Evolutionary conservation across 345 rosid species (phyloP).

Genomic region (Erucastrum elatum): DNA sequence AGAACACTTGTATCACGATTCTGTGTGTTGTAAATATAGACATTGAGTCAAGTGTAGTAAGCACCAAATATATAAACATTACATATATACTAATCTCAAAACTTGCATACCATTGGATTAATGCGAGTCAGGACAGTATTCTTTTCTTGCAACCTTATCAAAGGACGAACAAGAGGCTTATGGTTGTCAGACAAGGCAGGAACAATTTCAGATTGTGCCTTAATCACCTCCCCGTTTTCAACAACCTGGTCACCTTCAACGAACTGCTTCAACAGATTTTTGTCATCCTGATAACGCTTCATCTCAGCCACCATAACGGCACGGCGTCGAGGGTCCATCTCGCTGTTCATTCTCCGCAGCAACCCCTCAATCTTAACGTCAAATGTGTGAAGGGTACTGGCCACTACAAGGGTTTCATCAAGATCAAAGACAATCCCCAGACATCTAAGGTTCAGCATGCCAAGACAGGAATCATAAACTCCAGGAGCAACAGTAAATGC

Average conservation of each 20-base stretch:
- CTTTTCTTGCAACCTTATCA: constrained; percentile 83
- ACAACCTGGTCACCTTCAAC: constrained; percentile 87
- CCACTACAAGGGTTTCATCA: constrained; percentile 95
- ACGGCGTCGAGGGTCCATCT: constrained; percentile 73
- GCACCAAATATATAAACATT: constrained; percentile 9
- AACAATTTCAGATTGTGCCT: constrained; percentile 71
- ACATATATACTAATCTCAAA: constrained; percentile 12
- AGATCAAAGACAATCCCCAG: constrained; percentile 98
- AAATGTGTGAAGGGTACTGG: constrained; percentile 93
- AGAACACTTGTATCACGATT: constrained; percentile 98
- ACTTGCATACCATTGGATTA: constrained; percentile 76
- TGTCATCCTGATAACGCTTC: constrained; percentile 92
- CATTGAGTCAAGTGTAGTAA: neutral
- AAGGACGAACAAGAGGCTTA: constrained; percentile 75
- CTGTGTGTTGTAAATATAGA: constrained; percentile 38
- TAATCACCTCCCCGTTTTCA: constrained; percentile 88
- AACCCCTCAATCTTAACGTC: constrained; percentile 88
- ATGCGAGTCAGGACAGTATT: constrained; percentile 94
- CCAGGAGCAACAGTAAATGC: constrained; percentile 73
- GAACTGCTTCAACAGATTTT: constrained; percentile 85
- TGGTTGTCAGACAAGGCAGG: constrained; percentile 80
- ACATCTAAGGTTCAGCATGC: constrained; percentile 91
- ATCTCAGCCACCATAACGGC: constrained; percentile 77
- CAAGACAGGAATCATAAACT: constrained; percentile 74
- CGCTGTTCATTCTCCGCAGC: constrained; percentile 69